Base-by-base conservation (phyloP, 768 basidiomycete genomes). In the Ramaria sp. region DNA sequence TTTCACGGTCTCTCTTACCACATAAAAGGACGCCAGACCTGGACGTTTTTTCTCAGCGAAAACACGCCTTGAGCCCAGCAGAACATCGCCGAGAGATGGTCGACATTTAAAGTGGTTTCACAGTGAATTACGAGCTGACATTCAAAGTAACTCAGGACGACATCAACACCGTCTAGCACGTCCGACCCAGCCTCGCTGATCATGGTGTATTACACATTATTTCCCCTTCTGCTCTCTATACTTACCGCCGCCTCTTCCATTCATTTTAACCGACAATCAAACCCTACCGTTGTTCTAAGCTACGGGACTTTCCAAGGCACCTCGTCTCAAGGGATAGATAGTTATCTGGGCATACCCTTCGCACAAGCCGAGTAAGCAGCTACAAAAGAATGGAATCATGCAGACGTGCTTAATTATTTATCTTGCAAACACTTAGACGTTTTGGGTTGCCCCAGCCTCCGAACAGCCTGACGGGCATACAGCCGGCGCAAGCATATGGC, bases 341-440 rank as follows among this genome's bases (percentile, higher is more conserved):
- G 63, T 12, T 77, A 71, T 57, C 61, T 75, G 0, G 76, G 75
- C 6, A 72, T 77, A 17, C 75, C 71, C 0, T 77, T 70, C 41
- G 71, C 74, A 12, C 57, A 67, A 27, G 67, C 73, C 38, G 72
- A 70, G 72, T 76, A 62, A 24, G 70, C 61, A 54, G 27, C 2
- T 27, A 27, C 5, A 27, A 27, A 5, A 27, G 27, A 27, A 27
- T 27, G n/a, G n/a, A 27, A 5, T 27, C 27, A 27, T 2, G 27
- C 17, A 15, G 13, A 11, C 9, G 19, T 37, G 4, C 38, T 46
- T 19, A 19, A 7, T 13, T 11, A 45, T 31, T 13, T 46, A 9
- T 7, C n/a, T 3, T 31, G 30, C 17, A 59, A 10, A 10, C n/a
- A 22, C 24, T 38, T 30, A 30, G 27, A 19, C 1, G 51, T 11